phyloP scores from a whole-genome alignment of 768 basidiomycete genomes.

The Chalciporus sphaerocephalus region DNA sequence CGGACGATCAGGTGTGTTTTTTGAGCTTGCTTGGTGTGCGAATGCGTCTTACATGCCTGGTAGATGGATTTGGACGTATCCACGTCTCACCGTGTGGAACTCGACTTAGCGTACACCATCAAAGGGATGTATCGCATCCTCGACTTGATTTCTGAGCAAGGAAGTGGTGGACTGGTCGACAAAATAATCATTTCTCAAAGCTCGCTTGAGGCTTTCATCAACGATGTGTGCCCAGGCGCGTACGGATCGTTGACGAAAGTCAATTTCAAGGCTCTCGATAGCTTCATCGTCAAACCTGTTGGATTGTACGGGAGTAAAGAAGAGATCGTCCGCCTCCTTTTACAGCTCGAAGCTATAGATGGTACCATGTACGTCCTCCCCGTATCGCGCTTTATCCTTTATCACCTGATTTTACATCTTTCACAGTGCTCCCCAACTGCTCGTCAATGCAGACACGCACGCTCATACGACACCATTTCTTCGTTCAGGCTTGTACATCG shows the following conservation, averaged over 20 bases:
- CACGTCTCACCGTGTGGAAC: constrained; percentile 2
- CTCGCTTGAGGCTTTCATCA: constrained; percentile 45
- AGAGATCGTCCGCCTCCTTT: constrained; percentile 46
- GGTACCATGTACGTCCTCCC: constrained; percentile 31
- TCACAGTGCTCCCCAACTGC: constrained; percentile 7
- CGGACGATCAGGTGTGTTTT: not conserved
- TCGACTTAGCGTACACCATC: constrained; percentile 30
- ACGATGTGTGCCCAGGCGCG: constrained; percentile 46
- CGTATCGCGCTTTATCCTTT: not conserved
- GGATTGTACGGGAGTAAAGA: constrained; percentile 56
- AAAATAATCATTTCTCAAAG: constrained; percentile 59
- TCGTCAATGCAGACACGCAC: not conserved
- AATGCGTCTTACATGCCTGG: not conserved
- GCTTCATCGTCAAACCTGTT: constrained; percentile 41
- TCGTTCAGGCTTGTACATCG: constrained; percentile 47
- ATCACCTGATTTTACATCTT: not conserved
- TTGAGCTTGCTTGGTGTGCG: not conserved
- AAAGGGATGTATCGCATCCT: constrained; percentile 49
- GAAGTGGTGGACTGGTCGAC: constrained; percentile 55
- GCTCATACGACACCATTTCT: constrained; percentile 25
- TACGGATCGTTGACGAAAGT: constrained; percentile 53
- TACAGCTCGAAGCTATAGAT: constrained; percentile 34
- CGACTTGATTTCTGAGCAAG: constrained; percentile 49
- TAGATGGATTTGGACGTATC: constrained; percentile 21
- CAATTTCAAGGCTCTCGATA: constrained; percentile 52